A percentile compares a stretch with the other conserved stretches of the same genome.
Evolutionary conservation across 2,329 filamentous ascomycete species (phyloP).

Genomic region (Ophiostoma australiae): DNA sequence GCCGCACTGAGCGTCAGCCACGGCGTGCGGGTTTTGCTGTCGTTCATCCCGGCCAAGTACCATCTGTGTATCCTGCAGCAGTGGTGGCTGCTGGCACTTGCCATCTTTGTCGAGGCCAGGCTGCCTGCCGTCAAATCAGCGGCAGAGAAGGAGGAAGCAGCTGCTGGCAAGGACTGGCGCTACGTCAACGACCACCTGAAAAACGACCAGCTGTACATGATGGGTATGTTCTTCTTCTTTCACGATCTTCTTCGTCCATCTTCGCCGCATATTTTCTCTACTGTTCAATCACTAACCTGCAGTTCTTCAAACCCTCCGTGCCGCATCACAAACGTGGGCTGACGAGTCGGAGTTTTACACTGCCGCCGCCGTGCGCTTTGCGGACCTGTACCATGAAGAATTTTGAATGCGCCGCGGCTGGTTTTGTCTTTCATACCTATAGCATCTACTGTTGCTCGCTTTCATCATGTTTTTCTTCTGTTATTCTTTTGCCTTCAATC

Average conservation of each 20-base stretch:
- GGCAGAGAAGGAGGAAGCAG: slow-evolving; percentile 56
- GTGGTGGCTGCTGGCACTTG: slow-evolving; percentile 83
- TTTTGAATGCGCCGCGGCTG: neutral
- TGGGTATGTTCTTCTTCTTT: slow-evolving; percentile 49
- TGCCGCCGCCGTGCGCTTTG: slow-evolving; percentile 64
- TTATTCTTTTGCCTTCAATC: neutral
- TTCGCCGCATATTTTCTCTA: too few relatives aligned
- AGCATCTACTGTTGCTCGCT: neutral
- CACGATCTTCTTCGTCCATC: neutral
- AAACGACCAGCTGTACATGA: slow-evolving; percentile 60
- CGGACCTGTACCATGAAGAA: slow-evolving; percentile 61
- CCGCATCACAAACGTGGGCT: slow-evolving; percentile 69
- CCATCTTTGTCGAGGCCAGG: slow-evolving; percentile 69
- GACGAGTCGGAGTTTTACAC: slow-evolving; percentile 63
- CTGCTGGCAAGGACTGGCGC: slow-evolving; percentile 63
- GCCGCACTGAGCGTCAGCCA: slow-evolving; percentile 82
- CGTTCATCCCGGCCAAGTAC: slow-evolving; percentile 65
- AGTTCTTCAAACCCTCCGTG: slow-evolving; percentile 69
- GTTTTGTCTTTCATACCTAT: neutral
- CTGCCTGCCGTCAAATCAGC: slow-evolving; percentile 58
- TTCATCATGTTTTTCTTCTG: neutral
- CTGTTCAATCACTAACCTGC: neutral
- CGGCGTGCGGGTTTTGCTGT: slow-evolving; percentile 79
- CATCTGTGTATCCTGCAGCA: slow-evolving; percentile 72
- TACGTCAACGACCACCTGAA: slow-evolving; percentile 65